These are phyloP conservation scores for Aspergillus leporis DNA, from an alignment of 495 filamentous ascomycete species.

Conservation along the genomic window DNA sequence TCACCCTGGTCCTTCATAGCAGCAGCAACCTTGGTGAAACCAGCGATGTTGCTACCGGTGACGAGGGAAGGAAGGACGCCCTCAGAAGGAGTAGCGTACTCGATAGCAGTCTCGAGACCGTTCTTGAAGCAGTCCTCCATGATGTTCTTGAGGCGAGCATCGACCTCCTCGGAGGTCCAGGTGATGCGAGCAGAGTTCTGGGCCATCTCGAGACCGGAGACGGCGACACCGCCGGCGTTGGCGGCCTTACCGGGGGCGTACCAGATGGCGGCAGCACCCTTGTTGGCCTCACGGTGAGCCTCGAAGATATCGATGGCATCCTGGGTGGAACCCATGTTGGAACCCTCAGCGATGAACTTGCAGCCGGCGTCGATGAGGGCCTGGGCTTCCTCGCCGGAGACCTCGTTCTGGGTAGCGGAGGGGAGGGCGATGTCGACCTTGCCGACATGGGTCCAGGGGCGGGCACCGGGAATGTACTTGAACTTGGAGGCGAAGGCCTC, in stretches of 20 bases:
- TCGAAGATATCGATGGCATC: slow-evolving; percentile 95
- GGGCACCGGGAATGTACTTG: slow-evolving; percentile 84
- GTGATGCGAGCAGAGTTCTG: slow-evolving; percentile 86
- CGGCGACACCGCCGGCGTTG: slow-evolving; percentile 96
- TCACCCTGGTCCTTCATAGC: slow-evolving; percentile 97
- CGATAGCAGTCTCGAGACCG: slow-evolving; percentile 84
- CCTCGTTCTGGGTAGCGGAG: slow-evolving; percentile 96
- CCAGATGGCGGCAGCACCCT: slow-evolving; percentile 75
- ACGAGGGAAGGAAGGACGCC: slow-evolving; percentile 88
- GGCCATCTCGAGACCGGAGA: slow-evolving; percentile 98
- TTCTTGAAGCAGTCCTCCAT: slow-evolving; percentile 94
- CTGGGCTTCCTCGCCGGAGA: slow-evolving; percentile 84
- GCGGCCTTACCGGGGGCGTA: slow-evolving; percentile 92
- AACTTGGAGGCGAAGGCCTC: slow-evolving; percentile 61
- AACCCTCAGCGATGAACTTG: slow-evolving; percentile 92
- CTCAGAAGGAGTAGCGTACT: slow-evolving; percentile 74
- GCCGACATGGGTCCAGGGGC: slow-evolving; percentile 88
- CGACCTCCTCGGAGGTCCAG: slow-evolving; percentile 90
- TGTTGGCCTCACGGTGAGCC: slow-evolving; percentile 69
- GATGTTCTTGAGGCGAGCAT: slow-evolving; percentile 86
- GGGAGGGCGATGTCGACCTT: slow-evolving; percentile 91
- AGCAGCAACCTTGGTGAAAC: slow-evolving; percentile 91
- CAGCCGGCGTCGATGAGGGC: slow-evolving; percentile 73
- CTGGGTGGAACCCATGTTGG: slow-evolving; percentile 98
- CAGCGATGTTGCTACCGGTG: slow-evolving; percentile 93